phyloP scores from a whole-genome alignment of 306 rosid genomes.

The Lathyrus aphaca region DNA sequence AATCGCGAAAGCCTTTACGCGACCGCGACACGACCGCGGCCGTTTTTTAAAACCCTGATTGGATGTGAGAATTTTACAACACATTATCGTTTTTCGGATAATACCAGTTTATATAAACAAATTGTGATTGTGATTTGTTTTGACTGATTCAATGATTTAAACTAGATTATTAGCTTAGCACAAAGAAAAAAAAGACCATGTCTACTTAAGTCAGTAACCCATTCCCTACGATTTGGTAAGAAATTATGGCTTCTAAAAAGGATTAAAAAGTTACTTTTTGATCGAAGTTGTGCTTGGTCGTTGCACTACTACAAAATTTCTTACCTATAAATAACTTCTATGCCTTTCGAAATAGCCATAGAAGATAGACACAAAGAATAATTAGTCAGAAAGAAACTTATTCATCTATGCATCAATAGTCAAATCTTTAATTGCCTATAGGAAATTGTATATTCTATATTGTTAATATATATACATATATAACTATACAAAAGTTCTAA shows the following conservation, averaged over 20 bases:
- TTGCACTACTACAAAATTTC: not conserved
- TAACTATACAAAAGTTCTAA: not conserved
- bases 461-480: not conserved
- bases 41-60: no score
- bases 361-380: constrained; percentile 33
- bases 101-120: no score
- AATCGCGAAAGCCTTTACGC: no score
- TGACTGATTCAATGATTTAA: constrained; percentile 39
- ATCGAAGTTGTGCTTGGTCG: constrained; percentile 22
- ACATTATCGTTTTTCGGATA: no score
- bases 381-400: constrained; percentile 16
- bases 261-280: not conserved
- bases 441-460: constrained; percentile 8
- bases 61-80: no score
- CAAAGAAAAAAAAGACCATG: not conserved
- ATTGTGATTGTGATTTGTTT: not conserved
- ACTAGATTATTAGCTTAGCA: constrained; percentile 1
- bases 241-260: constrained; percentile 31
- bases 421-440: constrained; percentile 18
- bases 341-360: constrained; percentile 22
- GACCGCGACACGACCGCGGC: no score
- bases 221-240: constrained; percentile 43
- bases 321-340: constrained; percentile 28
- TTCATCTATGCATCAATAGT: constrained; percentile 33
- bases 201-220: constrained; percentile 40